These are phyloP conservation scores for Xenosphaeropsis pyriputrescens DNA, from an alignment of 2,329 filamentous ascomycete species.

Conservation along the genomic window DNA sequence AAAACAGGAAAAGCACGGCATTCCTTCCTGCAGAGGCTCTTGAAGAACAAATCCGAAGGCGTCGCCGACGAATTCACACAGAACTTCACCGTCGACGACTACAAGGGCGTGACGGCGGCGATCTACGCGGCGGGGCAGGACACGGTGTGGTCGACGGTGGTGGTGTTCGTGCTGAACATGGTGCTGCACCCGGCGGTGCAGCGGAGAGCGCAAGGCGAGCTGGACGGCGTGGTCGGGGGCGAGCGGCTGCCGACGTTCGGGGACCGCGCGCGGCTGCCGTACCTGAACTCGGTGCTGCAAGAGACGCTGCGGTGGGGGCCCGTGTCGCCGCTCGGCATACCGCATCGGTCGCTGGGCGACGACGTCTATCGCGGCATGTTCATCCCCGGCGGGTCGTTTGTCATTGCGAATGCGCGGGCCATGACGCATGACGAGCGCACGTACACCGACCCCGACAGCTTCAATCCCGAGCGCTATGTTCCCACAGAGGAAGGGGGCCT, in stretches of 20 bases:
- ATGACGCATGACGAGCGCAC: conserved; percentile 33
- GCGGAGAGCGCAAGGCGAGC: conserved; percentile 3
- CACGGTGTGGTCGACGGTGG: conserved; percentile 24
- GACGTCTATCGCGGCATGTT: conserved; percentile 40
- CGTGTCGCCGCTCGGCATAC: conserved; percentile 37
- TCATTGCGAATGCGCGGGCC: conserved; percentile 32
- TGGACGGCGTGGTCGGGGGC: conserved; percentile 4
- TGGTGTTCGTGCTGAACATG: conserved; percentile 24
- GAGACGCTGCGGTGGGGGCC: conserved; percentile 23
- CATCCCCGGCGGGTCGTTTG: conserved; percentile 36
- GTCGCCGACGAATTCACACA: conserved; percentile 3
- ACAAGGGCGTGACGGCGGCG: conserved; percentile 32
- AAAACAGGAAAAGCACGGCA: conserved; percentile 1
- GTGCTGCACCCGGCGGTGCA: conserved; percentile 3
- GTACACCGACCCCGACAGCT: conserved; percentile 26
- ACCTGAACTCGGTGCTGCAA: conserved; percentile 16
- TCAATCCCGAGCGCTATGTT: conserved; percentile 30
- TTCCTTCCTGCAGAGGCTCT: conserved; percentile 3
- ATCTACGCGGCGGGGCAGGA: conserved; percentile 28
- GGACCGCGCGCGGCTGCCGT: conserved; percentile 16
- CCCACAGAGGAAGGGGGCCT: conserved; percentile 19
- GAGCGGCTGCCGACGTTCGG: conserved; percentile 7
- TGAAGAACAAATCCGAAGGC: conserved; percentile 1
- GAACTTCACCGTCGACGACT: conserved; percentile 9
- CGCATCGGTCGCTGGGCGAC: conserved; percentile 36